These are phyloP conservation scores for Mycosphaerella sp. DNA, from an alignment of 2,329 filamentous ascomycete species.

Conservation along the genomic window DNA sequence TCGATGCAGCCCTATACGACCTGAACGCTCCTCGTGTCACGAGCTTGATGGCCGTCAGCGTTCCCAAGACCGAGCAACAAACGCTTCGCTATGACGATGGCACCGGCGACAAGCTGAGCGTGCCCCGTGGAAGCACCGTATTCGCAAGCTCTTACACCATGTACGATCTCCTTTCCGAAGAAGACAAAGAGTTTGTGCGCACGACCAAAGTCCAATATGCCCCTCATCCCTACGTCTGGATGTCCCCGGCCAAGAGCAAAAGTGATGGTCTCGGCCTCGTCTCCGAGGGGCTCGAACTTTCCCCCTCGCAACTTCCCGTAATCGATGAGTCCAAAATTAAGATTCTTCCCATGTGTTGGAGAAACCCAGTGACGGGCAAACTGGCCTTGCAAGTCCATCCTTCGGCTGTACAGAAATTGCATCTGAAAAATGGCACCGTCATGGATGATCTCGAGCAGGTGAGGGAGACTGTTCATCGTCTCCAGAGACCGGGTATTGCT, in stretches of 20 bases:
- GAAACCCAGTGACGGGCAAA: slow-evolving; percentile 63
- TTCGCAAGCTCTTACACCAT: slow-evolving; percentile 66
- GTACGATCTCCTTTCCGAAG: slow-evolving; percentile 59
- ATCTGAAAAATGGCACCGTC: slow-evolving; percentile 58
- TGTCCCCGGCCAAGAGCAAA: slow-evolving; percentile 60
- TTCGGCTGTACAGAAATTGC: slow-evolving; percentile 62
- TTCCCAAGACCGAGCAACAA: slow-evolving; percentile 60
- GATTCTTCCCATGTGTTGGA: slow-evolving; percentile 69
- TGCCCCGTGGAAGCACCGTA: slow-evolving; percentile 69
- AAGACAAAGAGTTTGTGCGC: slow-evolving; percentile 61
- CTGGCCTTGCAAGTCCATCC: slow-evolving; percentile 70
- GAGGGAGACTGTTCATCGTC: slow-evolving; percentile 60
- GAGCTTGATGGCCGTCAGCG: slow-evolving; percentile 64
- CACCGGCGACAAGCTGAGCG: slow-evolving; percentile 56
- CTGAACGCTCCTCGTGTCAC: slow-evolving; percentile 69
- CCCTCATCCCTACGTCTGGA: slow-evolving; percentile 76
- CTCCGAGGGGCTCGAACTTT: slow-evolving; percentile 59
- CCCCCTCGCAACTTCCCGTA: slow-evolving; percentile 54
- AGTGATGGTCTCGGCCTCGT: slow-evolving; percentile 65
- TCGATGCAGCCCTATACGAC: slow-evolving; percentile 69
- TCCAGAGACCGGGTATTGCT: slow-evolving; percentile 67
- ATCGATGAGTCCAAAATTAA: slow-evolving; percentile 62
- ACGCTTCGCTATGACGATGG: slow-evolving; percentile 68
- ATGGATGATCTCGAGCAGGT: slow-evolving; percentile 63
- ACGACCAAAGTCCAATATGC: slow-evolving; percentile 67